phyloP scores from a whole-genome alignment of 2,329 filamentous ascomycete genomes.

The Arthrobotrys musiformis region DNA sequence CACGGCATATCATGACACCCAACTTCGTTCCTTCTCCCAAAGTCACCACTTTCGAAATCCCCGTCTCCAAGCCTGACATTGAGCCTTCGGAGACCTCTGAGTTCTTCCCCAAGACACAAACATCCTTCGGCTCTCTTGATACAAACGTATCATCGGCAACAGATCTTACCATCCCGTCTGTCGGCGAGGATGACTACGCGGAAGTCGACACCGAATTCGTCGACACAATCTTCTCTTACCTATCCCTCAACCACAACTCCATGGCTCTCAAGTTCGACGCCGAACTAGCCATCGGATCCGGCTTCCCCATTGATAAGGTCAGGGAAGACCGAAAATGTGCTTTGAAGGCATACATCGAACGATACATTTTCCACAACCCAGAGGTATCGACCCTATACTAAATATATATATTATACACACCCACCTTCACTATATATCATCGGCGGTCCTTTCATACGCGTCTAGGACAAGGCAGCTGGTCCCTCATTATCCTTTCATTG shows the following conservation, averaged over 20 bases:
- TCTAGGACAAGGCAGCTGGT: slow-evolving; percentile 30
- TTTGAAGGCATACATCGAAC: slow-evolving; percentile 51
- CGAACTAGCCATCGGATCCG: slow-evolving; percentile 49
- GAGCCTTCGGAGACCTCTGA: slow-evolving; percentile 18
- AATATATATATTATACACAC: slow-evolving; percentile 11
- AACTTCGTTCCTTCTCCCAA: slow-evolving; percentile 45
- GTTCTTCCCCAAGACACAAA: slow-evolving; percentile 42
- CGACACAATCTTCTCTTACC: slow-evolving; percentile 48
- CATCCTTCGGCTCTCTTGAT: slow-evolving; percentile 41
- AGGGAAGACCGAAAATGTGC: slow-evolving; percentile 41
- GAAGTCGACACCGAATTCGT: slow-evolving; percentile 52
- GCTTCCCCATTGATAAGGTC: slow-evolving; percentile 48
- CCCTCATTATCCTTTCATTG: slow-evolving; percentile 40
- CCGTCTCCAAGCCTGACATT: slow-evolving; percentile 27
- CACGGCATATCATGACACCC: slow-evolving; percentile 46
- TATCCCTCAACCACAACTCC: slow-evolving; percentile 49
- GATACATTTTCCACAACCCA: slow-evolving; percentile 50
- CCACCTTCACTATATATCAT: background rate
- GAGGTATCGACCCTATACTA: slow-evolving; percentile 28
- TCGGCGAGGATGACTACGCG: slow-evolving; percentile 47
- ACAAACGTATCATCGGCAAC: slow-evolving; percentile 31
- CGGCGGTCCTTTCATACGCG: background rate
- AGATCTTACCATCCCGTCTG: slow-evolving; percentile 44
- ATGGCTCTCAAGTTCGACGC: slow-evolving; percentile 53
- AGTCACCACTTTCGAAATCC: slow-evolving; percentile 30